phyloP scores from a whole-genome alignment of 352 stramenopile species.

The Blastocystis sp. region DNA sequence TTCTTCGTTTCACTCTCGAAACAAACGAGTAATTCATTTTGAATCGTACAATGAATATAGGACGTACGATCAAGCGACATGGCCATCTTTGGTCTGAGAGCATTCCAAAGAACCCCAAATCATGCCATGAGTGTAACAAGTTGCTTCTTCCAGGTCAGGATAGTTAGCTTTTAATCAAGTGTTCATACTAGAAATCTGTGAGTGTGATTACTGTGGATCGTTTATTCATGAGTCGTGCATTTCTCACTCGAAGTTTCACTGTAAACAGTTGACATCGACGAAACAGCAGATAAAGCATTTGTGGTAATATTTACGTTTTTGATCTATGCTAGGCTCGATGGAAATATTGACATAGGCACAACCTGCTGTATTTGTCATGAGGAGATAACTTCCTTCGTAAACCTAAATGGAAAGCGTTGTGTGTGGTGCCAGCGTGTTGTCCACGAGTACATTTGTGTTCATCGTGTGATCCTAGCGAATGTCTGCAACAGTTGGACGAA shows the following conservation, averaged over 20 bases:
- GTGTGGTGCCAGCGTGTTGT: constrained; percentile 55
- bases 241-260: constrained; percentile 46
- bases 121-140: constrained; percentile 48
- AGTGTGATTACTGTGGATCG: constrained; percentile 57
- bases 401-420: constrained; percentile 50
- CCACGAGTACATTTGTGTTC: not conserved
- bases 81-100: constrained; percentile 45
- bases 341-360: constrained; percentile 57
- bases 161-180: not conserved
- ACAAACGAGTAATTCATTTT: not conserved
- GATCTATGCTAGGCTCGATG: not conserved
- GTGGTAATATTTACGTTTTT: constrained; percentile 6
- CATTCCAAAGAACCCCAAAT: constrained; percentile 20
- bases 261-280: constrained; percentile 56
- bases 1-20: not conserved
- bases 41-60: not conserved
- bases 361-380: constrained; percentile 58
- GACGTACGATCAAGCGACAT: constrained; percentile 6
- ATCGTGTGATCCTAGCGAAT: not conserved
- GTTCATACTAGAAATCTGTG: constrained; percentile 41
- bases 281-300: constrained; percentile 41
- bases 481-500: not conserved
- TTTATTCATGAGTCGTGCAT: constrained; percentile 56
- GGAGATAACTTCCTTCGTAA: constrained; percentile 56
- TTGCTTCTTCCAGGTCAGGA: constrained; percentile 22